Percentiles rank a stretch among this genome's conserved stretches.
Conservation (phyloP, 306 rosid species). For the Cajanus cajan region DNA sequence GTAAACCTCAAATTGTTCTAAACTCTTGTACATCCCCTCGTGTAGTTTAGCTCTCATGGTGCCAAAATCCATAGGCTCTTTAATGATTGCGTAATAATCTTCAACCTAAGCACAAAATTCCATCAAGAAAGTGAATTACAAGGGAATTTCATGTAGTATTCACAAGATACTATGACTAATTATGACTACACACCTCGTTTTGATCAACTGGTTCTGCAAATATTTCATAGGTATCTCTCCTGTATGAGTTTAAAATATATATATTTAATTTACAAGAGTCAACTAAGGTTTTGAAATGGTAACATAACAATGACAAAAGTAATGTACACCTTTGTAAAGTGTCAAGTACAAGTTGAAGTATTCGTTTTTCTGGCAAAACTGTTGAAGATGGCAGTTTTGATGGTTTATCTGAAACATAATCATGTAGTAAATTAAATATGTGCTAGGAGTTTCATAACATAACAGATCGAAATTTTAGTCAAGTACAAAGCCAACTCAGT, state of each 20-base stretch:
- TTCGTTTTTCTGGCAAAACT: constrained; percentile 48
- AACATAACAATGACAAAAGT: not conserved
- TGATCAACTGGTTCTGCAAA: constrained; percentile 78
- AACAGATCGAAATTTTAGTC: not conserved
- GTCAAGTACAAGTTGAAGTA: constrained; percentile 64
- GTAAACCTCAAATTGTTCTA: constrained; percentile 66
- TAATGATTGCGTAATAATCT: constrained; percentile 50
- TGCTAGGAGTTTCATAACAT: not conserved
- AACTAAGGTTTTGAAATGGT: not conserved
- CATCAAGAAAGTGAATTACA: constrained; percentile 15
- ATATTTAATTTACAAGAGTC: not conserved
- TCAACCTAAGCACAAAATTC: constrained; percentile 47
- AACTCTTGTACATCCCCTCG: constrained; percentile 58
- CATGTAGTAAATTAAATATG: constrained; percentile 2
- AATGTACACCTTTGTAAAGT: constrained; percentile 56
- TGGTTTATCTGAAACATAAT: constrained; percentile 37
- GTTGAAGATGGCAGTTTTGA: constrained; percentile 30
- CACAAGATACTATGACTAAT: not conserved
- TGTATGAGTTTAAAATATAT: constrained; percentile 19
- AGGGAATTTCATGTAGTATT: not conserved
- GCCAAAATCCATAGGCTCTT: constrained; percentile 83
- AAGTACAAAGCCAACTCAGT: not conserved
- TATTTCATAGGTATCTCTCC: constrained; percentile 65
- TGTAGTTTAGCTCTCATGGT: constrained; percentile 84
- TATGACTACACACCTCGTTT: constrained; percentile 45